Conservation (phyloP, 2,329 filamentous ascomycete species). For the Colletotrichum tropicale region DNA sequence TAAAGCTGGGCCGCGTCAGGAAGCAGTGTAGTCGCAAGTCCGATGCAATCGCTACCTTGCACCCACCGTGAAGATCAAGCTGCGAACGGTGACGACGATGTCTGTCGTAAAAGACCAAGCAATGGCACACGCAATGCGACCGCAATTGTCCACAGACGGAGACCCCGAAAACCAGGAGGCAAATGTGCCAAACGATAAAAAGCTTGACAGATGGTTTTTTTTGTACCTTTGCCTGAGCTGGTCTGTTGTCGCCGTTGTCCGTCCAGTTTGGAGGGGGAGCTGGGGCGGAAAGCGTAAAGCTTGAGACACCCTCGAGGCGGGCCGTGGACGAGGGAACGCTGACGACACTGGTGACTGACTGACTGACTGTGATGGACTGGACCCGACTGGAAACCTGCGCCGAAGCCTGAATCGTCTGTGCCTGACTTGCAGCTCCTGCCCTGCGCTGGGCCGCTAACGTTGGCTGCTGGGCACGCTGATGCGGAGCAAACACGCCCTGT, state of each 20-base stretch:
- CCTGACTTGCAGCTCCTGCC: background rate
- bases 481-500: slow-evolving; percentile 15
- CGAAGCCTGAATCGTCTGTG: background rate
- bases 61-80: background rate
- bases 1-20: background rate
- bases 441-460: background rate
- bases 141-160: background rate
- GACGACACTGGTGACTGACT: background rate
- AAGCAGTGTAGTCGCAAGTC: background rate
- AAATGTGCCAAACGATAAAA: background rate
- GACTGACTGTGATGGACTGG: background rate
- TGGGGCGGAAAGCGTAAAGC: background rate
- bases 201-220: background rate
- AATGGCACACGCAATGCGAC: background rate
- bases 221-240: background rate
- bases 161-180: background rate
- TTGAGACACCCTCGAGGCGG: slow-evolving; percentile 12
- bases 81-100: background rate
- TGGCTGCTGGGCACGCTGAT: background rate
- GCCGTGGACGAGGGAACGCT: background rate
- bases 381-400: background rate
- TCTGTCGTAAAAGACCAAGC: background rate
- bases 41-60: background rate
- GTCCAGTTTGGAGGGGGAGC: background rate
- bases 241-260: background rate